phyloP scores from a whole-genome alignment of 371 early-diverging fungal species.

The Haplosporangium sp. region DNA sequence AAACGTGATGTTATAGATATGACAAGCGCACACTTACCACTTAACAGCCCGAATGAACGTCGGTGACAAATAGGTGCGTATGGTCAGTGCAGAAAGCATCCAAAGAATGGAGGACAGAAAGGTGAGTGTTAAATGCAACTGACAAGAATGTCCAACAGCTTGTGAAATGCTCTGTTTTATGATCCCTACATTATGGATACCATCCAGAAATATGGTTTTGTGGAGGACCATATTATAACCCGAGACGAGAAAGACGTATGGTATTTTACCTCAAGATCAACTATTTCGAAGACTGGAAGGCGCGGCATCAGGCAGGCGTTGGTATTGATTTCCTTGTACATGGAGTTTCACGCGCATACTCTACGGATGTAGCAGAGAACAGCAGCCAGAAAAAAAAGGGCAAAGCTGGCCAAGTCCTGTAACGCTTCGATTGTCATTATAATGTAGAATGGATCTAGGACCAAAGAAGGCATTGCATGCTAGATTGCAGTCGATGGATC shows the following conservation, averaged over 20 bases:
- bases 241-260: background rate
- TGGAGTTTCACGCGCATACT: background rate
- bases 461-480: background rate
- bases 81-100: no score
- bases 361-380: background rate
- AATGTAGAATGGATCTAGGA: conserved; percentile 8
- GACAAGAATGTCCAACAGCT: no score
- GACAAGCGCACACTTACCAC: no score
- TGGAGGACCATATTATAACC: conserved; percentile 5
- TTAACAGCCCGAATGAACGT: no score
- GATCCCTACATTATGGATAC: conserved; percentile 12
- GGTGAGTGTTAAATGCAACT: no score
- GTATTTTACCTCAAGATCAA: conserved; percentile 7
- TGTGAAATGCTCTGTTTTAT: conserved; percentile 7
- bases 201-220: background rate
- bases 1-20: no score
- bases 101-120: no score
- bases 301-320: background rate
- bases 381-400: conserved; percentile 7
- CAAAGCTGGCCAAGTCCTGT: conserved; percentile 9
- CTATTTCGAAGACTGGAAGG: conserved; percentile 8
- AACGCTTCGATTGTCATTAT: no score
- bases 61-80: no score
- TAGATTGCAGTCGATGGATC: background rate
- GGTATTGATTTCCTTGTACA: conserved; percentile 4